phyloP scores from a whole-genome alignment of 768 basidiomycete species.

The Suillus lakei region DNA sequence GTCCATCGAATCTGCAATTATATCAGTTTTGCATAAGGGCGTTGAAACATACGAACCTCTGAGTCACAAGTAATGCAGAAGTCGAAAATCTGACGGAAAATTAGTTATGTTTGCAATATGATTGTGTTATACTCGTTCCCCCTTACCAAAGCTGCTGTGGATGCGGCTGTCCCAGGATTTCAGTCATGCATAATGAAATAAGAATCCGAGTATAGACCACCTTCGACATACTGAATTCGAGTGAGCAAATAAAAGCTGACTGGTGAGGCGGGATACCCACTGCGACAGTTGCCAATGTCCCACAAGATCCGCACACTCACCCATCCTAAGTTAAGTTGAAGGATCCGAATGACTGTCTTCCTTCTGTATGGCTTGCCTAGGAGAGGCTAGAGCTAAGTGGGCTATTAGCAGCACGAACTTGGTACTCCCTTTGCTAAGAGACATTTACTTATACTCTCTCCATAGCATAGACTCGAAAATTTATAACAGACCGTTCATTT shows the following conservation, averaged over 20 bases:
- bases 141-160: not conserved
- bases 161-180: not conserved
- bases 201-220: not conserved
- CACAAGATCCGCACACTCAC: not conserved
- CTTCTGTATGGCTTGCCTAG: not conserved
- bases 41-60: not conserved
- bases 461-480: not conserved
- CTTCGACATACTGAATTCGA: not conserved
- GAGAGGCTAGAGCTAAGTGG: not conserved
- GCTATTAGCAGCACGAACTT: not conserved
- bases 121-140: not conserved
- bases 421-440: not conserved
- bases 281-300: not conserved
- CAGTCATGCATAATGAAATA: not conserved
- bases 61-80: conserved; percentile 6
- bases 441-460: not conserved
- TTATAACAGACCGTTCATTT: not conserved
- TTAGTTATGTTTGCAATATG: not conserved
- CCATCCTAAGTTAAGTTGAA: not conserved
- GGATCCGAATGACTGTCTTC: not conserved
- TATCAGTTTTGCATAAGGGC: not conserved
- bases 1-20: conserved; percentile 21
- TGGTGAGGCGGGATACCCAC: not conserved
- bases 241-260: not conserved
- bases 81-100: not conserved